Evolutionary conservation across 257 asterid genomes (phyloP).

Genomic region (Marsdenia floribunda): DNA sequence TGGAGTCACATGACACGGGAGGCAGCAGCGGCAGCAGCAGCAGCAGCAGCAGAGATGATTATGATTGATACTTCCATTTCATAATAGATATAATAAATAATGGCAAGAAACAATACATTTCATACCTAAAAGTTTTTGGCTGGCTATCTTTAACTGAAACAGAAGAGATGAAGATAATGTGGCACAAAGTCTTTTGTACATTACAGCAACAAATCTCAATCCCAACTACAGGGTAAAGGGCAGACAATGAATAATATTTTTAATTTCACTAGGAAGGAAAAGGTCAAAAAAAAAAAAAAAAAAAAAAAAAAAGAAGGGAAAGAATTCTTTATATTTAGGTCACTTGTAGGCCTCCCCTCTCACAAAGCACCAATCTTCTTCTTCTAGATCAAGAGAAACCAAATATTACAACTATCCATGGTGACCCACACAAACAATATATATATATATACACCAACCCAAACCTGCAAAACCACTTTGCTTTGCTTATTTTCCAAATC

Average conservation of each 20-base stretch:
- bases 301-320: conserved; percentile 16
- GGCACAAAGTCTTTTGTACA: conserved; percentile 18
- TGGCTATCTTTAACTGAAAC: background rate
- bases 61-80: conserved; percentile 8
- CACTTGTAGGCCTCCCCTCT: conserved; percentile 14
- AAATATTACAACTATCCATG: conserved; percentile 23
- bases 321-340: conserved; percentile 33
- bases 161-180: conserved; percentile 7
- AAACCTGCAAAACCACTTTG: conserved; percentile 33
- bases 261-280: conserved; percentile 18
- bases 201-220: conserved; percentile 17
- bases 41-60: conserved; percentile 13
- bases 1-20: conserved; percentile 20
- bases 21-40: conserved; percentile 18
- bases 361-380: conserved; percentile 23
- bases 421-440: conserved; percentile 22
- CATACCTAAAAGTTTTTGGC: conserved; percentile 15
- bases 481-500: conserved; percentile 42
- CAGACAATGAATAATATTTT: conserved; percentile 19
- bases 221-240: conserved; percentile 18
- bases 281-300: too few relatives aligned
- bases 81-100: background rate
- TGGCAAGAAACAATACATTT: conserved; percentile 17
- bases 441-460: conserved; percentile 25
- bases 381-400: conserved; percentile 29